Evolutionary conservation across 2,329 filamentous ascomycete species (phyloP), one percentile per base, ranked within the genome.

Genomic region (Penicillium sp.): DNA sequence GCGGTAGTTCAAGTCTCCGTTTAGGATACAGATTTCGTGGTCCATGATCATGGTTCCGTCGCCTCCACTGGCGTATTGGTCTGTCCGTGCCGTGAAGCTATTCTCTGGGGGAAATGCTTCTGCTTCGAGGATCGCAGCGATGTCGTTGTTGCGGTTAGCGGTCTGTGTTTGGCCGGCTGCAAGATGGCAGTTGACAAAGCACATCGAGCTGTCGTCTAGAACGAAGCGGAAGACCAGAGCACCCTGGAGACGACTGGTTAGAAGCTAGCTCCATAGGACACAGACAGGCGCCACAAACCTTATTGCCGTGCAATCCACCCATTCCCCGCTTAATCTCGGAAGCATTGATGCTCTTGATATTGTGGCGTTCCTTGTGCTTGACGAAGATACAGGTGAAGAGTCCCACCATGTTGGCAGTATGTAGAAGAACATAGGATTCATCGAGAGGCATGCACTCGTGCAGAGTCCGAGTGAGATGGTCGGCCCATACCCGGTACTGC

Each of bases 321-420:
- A 99, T 94, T 48, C 94, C 94, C 52, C 94, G 87, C 72, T 99
- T 99, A 58, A 99, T 86, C 67, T 96, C 90, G 5, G 89, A 85
- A 9, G 83, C 87, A 61, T 83, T 85, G 24, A 97, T 76, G 60
- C 91, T 88, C 51, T 84, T 84, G 60, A 99, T 89, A 27, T 89
- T 84, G 55, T 83, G 80, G 36, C 89, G 84, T 55, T 95, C 79
- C 8, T 86, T 84, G 4, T 89, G 83, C 71, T 92, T 95, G 55
- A 97, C 88, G 67, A 99, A 97, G 28, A 97, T 85, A 71, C 92
- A 97, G 13, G 91, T 96, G 69, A 99, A 99, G 1, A 99, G 79
- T 0, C 94, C 94, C 2, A 99, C 92, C 61, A 99, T 82, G 57
- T 90, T 90, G 5, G 91, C 87, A 2, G 90, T 94, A 62, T 97